Base-by-base conservation (phyloP, 2,329 filamentous ascomycete genomes). In the Aspergillus versicolor region DNA sequence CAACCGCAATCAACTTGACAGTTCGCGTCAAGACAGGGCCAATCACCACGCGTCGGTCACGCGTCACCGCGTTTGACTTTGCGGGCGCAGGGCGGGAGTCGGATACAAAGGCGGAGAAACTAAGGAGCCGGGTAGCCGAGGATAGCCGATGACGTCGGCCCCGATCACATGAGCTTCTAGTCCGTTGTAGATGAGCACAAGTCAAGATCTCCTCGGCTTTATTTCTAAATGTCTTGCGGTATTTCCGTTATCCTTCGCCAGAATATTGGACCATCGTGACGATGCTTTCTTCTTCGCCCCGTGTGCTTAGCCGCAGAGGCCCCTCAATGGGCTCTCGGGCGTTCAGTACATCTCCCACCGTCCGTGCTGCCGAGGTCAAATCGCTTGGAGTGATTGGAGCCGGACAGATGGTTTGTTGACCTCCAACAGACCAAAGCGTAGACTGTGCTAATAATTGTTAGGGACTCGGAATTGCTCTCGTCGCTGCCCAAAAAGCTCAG, bases 401-500 rank as follows among this genome's bases (percentile, higher is more conserved):
- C 52, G 94, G 94, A 27, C 94, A 97, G 75, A 97, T 97, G 92
- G 92, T 96, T 77, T 70, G 82, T 72, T 60, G 5, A 13, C n/a
- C 27, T 12, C 2, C 13, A 27, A 30, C 27, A 17, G 9, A 3
- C 2, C 30, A 6, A 32, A 30, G 4, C 7, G 6, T 42, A 15
- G 7, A 1, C 5, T 12, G 30, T 8, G 27, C 44, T 47, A 17
- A 54, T 19, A 24, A 13, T 27, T 12, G 3, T 13, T 66, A 97
- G 93, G 94, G 94, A 58, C 80, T 99, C 44, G 94, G 94, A 58
- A 99, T 99, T 73, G 94, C 94, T 50, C 85, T 99, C 15, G 93
- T 99, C 46, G 94, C 93, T 50, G 91, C 93, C 43, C 87, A 91
- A 64, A 92, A 81, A 73, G 93, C 93, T 43, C 81, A 86, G 59